phyloP scores from a whole-genome alignment of 1,284 basidiomycete species.

The Trichosporon sp. region DNA sequence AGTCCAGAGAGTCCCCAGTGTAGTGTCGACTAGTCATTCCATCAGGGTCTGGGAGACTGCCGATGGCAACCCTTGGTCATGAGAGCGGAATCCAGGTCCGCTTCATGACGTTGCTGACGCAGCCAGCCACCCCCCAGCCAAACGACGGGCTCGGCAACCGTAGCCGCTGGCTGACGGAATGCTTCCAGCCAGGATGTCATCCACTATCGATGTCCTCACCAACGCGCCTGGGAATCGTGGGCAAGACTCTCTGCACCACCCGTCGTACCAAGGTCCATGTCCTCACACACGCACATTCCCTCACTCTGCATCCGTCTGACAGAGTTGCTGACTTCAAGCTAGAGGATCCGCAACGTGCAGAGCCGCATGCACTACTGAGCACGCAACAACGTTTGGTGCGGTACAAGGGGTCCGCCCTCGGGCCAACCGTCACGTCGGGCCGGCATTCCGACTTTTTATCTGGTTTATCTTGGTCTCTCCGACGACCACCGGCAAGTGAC shows the following conservation, averaged over 20 bases:
- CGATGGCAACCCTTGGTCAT: conserved; percentile 10
- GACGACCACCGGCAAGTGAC: neutral
- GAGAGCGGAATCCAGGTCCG: conserved; percentile 13
- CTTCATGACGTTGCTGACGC: conserved; percentile 10
- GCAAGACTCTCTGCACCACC: no score
- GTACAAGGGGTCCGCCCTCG: neutral
- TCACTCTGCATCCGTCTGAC: no score
- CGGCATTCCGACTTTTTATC: neutral
- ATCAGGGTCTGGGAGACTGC: conserved; percentile 1
- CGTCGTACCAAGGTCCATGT: no score
- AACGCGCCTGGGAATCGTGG: neutral
- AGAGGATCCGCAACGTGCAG: no score
- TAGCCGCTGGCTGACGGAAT: neutral
- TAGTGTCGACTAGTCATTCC: conserved; percentile 4
- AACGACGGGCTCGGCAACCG: neutral
- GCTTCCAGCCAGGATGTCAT: neutral
- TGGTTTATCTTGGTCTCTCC: neutral
- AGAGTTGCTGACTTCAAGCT: no score
- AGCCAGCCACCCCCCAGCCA: neutral
- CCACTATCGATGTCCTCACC: neutral
- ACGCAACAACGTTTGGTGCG: neutral
- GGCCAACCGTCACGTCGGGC: conserved; percentile 1
- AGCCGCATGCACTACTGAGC: neutral
- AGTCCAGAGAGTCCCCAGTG: neutral
- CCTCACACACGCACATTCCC: no score